phyloP scores from a whole-genome alignment of 148 eudicot species.

The Spergularia bocconei region DNA sequence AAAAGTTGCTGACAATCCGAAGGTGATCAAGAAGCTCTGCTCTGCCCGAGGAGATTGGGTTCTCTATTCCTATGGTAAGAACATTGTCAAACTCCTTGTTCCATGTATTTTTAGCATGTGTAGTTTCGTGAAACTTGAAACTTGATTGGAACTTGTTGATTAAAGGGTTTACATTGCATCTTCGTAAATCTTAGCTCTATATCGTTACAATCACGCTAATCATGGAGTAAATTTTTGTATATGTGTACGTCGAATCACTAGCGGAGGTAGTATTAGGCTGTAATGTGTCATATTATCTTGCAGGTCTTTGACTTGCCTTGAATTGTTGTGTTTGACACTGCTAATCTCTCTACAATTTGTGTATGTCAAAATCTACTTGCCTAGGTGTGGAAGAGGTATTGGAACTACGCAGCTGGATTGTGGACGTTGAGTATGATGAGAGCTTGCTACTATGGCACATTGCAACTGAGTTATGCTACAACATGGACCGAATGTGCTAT shows the following conservation, averaged over 20 bases:
- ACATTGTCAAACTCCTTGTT: background rate
- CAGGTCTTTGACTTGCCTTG: too few relatives aligned
- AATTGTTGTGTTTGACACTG: too few relatives aligned
- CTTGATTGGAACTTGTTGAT: too few relatives aligned
- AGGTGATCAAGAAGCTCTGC: conserved; percentile 15
- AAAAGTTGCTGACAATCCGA: conserved; percentile 24
- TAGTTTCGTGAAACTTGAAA: background rate
- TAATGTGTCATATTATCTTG: too few relatives aligned
- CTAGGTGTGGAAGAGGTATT: conserved; percentile 29
- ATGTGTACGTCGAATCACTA: background rate
- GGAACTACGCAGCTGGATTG: conserved; percentile 29
- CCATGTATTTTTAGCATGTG: too few relatives aligned
- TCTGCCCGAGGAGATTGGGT: conserved; percentile 22
- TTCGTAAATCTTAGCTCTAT: background rate
- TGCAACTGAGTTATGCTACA: conserved; percentile 45
- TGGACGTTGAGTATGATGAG: conserved; percentile 43
- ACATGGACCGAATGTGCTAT: background rate
- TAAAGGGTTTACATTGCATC: too few relatives aligned
- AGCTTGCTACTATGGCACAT: conserved; percentile 51
- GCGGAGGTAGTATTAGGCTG: too few relatives aligned
- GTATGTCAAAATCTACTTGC: background rate
- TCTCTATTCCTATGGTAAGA: conserved; percentile 14
- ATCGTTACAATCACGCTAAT: background rate
- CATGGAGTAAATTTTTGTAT: background rate
- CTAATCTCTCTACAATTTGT: too few relatives aligned